These are phyloP conservation scores for Citrullus colocynthis DNA, from an alignment of 306 rosid species.

Conservation along the genomic window DNA sequence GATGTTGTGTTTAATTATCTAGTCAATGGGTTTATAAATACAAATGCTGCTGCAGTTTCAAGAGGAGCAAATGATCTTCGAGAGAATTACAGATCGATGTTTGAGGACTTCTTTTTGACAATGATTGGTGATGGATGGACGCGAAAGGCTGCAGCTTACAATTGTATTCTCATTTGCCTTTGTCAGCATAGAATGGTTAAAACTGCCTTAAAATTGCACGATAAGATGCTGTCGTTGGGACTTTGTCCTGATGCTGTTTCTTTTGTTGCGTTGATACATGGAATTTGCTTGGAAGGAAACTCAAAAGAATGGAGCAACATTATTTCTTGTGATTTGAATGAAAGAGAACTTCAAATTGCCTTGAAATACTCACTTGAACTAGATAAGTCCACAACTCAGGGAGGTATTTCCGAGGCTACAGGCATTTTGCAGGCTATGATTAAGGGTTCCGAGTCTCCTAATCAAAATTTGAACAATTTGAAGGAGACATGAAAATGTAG, in stretches of 20 bases:
- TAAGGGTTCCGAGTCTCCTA: constrained; percentile 28
- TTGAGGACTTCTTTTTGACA: constrained; percentile 40
- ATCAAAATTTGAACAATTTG: constrained; percentile 17
- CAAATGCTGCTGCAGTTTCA: not conserved
- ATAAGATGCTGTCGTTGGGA: constrained; percentile 42
- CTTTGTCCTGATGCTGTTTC: constrained; percentile 38
- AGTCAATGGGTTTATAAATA: constrained; percentile 55
- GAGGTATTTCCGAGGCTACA: constrained; percentile 48
- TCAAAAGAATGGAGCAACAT: constrained; percentile 51
- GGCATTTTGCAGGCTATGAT: constrained; percentile 39
- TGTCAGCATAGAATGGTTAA: constrained; percentile 58
- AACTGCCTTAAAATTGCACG: constrained; percentile 39
- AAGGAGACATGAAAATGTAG: constrained; percentile 14
- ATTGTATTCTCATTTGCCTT: constrained; percentile 58
- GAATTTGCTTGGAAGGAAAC: constrained; percentile 49
- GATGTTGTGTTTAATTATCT: constrained; percentile 59
- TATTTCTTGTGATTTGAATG: constrained; percentile 29
- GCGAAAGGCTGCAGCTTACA: constrained; percentile 38
- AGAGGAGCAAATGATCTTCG: constrained; percentile 11
- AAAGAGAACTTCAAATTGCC: constrained; percentile 43
- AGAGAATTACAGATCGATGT: constrained; percentile 22
- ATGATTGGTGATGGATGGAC: constrained; percentile 63
- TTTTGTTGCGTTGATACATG: constrained; percentile 53
- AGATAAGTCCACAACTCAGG: constrained; percentile 36
- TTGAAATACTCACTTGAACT: constrained; percentile 41